These are phyloP conservation scores for Fusarium cyanostomum DNA, from an alignment of 2,329 filamentous ascomycete genomes.

Conservation along the genomic window DNA sequence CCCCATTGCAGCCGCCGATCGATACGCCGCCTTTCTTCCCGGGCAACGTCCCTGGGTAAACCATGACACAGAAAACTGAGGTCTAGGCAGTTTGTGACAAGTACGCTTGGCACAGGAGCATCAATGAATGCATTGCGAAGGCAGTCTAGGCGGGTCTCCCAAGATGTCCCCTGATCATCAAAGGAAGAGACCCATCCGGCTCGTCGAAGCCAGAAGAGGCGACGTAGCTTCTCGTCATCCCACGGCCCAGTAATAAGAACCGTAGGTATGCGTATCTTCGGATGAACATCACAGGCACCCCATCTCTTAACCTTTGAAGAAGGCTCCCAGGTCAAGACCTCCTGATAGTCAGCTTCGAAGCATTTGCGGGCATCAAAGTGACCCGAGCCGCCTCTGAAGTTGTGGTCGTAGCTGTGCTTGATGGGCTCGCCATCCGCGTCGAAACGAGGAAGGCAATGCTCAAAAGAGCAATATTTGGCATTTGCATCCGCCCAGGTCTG, in stretches of 20 bases:
- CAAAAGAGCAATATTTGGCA: conserved; percentile 47
- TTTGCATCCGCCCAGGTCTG: conserved; percentile 57
- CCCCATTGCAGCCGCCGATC: conserved; percentile 46
- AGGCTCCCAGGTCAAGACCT: conserved; percentile 37
- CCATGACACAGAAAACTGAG: conserved; percentile 41
- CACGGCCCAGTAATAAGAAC: conserved; percentile 54
- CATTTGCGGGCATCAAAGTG: conserved; percentile 48
- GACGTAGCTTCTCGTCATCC: conserved; percentile 51
- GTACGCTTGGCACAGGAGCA: conserved; percentile 40
- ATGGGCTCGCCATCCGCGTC: conserved; percentile 16
- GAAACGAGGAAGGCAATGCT: conserved; percentile 44
- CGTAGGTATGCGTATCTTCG: conserved; percentile 51
- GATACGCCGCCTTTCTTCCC: conserved; percentile 39
- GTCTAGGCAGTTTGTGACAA: conserved; percentile 47
- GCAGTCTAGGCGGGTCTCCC: conserved; percentile 54
- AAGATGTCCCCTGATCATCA: conserved; percentile 46
- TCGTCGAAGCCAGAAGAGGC: conserved; percentile 58
- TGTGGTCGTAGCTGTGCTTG: conserved; percentile 23
- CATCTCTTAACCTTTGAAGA: conserved; percentile 34
- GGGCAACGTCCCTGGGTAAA: conserved; percentile 45
- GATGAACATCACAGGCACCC: conserved; percentile 51
- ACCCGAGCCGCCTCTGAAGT: conserved; percentile 36
- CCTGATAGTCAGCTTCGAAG: conserved; percentile 51
- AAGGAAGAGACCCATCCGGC: conserved; percentile 47
- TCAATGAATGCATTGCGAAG: conserved; percentile 50